These are phyloP conservation scores for Keithomyces neogunnii DNA, from an alignment of 2,329 filamentous ascomycete genomes.

Conservation along the genomic window DNA sequence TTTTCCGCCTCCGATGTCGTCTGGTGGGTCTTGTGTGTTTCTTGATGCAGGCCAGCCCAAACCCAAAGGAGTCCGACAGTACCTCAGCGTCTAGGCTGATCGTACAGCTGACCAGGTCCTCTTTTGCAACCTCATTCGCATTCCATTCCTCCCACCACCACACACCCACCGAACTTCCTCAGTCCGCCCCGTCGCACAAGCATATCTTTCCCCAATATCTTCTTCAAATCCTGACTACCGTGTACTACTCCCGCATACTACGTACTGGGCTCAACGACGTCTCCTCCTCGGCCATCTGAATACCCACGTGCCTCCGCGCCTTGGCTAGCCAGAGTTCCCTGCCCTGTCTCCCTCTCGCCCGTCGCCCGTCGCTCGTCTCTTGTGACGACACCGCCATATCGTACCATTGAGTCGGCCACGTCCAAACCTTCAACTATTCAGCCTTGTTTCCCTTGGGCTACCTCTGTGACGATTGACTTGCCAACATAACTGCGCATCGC, in stretches of 20 bases:
- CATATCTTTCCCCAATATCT: not conserved
- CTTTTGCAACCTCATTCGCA: not conserved
- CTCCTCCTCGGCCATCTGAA: not conserved
- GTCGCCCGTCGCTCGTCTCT: not conserved
- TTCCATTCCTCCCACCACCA: constrained; percentile 4
- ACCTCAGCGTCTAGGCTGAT: too few species aligned
- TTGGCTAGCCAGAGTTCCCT: not conserved
- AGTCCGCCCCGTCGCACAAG: not conserved
- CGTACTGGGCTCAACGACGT: not conserved
- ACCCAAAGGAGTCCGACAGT: too few species aligned
- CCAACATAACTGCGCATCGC: not conserved
- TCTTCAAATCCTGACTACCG: not conserved
- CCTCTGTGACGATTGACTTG: not conserved
- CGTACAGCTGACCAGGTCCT: not conserved
- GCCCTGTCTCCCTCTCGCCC: not conserved
- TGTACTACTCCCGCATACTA: not conserved
- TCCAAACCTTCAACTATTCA: constrained; percentile 2
- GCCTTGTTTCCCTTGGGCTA: not conserved
- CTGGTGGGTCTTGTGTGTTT: too few species aligned
- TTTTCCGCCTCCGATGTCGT: too few species aligned
- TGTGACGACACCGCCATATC: constrained; percentile 1
- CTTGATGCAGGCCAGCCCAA: not conserved
- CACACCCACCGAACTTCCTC: not conserved
- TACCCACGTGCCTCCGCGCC: not conserved
- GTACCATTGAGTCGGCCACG: constrained; percentile 2